phyloP scores from a whole-genome alignment of 306 rosid genomes.

The Purshia tridentata region DNA sequence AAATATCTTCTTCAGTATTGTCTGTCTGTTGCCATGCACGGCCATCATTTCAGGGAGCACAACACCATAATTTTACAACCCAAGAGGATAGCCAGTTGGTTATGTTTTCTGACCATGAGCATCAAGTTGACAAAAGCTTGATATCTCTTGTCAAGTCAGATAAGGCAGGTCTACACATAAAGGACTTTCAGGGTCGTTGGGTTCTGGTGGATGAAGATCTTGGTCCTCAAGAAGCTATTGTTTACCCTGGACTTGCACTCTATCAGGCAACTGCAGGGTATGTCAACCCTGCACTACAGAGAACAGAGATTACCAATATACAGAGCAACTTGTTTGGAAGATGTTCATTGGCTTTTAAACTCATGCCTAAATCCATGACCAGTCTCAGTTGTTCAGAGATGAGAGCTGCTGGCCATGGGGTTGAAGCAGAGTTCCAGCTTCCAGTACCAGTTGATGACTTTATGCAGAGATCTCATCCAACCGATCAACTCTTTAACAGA shows the following conservation, averaged over 20 bases:
- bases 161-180: conserved; percentile 73
- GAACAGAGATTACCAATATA: conserved; percentile 60
- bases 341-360: conserved; percentile 81
- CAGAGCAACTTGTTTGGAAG: conserved; percentile 78
- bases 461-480: conserved; percentile 88
- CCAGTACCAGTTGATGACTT: conserved; percentile 94
- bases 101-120: conserved; percentile 79
- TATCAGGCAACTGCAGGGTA: conserved; percentile 98
- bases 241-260: conserved; percentile 95
- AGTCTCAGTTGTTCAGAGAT: conserved; percentile 90
- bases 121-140: conserved; percentile 82
- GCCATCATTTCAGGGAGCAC: conserved; percentile 84
- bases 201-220: conserved; percentile 83
- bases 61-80: conserved; percentile 66
- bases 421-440: conserved; percentile 89
- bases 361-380: conserved; percentile 89
- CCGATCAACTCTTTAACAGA: conserved; percentile 70
- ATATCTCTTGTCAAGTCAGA: conserved; percentile 86
- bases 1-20: conserved; percentile 87
- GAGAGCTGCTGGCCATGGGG: conserved; percentile 95
- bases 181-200: conserved; percentile 89
- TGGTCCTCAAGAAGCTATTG: conserved; percentile 95
- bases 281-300: conserved; percentile 82
- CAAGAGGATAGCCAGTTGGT: conserved; percentile 82
- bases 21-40: conserved; percentile 92